These are phyloP conservation scores for Echeveria elegans DNA, from an alignment of 164 flowering plant genomes.

Conservation along the genomic window DNA sequence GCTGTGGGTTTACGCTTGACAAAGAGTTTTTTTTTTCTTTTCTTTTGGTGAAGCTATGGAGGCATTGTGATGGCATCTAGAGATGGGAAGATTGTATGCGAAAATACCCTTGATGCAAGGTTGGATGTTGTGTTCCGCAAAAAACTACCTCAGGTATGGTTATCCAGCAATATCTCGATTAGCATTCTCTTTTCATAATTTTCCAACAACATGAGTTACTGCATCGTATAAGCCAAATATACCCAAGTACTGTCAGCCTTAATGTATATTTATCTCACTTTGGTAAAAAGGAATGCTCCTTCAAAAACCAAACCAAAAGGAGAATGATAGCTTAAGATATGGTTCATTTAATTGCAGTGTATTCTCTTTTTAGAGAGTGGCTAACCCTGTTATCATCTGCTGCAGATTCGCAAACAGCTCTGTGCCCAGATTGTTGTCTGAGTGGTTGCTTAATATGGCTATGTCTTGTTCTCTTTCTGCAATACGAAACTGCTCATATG, in stretches of 20 bases:
- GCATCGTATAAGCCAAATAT: no score
- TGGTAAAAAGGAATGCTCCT: no score
- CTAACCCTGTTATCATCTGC: background rate
- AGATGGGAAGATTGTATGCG: constrained; percentile 91
- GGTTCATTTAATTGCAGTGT: background rate
- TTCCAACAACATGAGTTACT: background rate
- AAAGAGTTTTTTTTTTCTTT: no score
- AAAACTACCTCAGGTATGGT: constrained; percentile 77
- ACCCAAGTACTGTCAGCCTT: no score
- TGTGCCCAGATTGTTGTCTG: background rate
- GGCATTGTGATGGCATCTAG: constrained; percentile 90
- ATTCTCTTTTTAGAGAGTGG: background rate
- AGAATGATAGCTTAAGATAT: no score
- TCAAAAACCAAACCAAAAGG: no score
- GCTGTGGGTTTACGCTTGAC: no score
- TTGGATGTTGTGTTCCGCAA: constrained; percentile 82
- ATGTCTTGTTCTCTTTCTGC: background rate
- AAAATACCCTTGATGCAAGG: constrained; percentile 89
- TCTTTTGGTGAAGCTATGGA: constrained; percentile 24
- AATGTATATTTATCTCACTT: no score
- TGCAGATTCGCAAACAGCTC: constrained; percentile 5
- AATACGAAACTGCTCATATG: background rate
- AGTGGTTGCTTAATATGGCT: background rate
- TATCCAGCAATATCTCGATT: background rate
- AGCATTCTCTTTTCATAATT: background rate